These are phyloP conservation scores for Yamadazyma sp. DNA, from an alignment of 805 yeast species.

Conservation along the genomic window DNA sequence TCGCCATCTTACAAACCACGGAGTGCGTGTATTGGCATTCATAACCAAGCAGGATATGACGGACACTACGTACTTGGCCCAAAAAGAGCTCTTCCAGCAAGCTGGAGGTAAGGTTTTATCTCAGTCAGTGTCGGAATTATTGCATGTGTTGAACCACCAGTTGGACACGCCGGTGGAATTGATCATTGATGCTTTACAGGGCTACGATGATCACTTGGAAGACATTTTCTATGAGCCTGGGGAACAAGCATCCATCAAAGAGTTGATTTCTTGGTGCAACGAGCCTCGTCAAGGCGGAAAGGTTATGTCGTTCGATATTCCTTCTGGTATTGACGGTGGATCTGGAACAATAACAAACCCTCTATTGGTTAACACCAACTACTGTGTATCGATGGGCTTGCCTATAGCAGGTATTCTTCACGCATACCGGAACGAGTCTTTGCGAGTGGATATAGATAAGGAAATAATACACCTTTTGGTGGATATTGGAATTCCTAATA, in stretches of 20 bases:
- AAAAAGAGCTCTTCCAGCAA: conserved; percentile 54
- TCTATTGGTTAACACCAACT: conserved; percentile 43
- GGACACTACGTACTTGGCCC: conserved; percentile 47
- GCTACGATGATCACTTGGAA: conserved; percentile 67
- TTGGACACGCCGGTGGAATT: conserved; percentile 76
- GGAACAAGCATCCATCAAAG: conserved; percentile 40
- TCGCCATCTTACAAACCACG: conserved; percentile 73
- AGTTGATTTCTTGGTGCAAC: conserved; percentile 69
- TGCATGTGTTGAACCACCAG: conserved; percentile 40
- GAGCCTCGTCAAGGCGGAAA: conserved; percentile 36
- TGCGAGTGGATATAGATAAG: conserved; percentile 32
- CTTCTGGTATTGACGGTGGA: conserved; percentile 82
- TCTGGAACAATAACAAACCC: conserved; percentile 54
- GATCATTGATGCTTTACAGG: conserved; percentile 81
- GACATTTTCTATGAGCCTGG: conserved; percentile 47
- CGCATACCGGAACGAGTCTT: conserved; percentile 56
- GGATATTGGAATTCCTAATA: conserved; percentile 70
- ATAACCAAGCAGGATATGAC: conserved; percentile 34
- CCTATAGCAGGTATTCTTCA: conserved; percentile 65
- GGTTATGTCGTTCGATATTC: conserved; percentile 70
- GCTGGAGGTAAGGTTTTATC: conserved; percentile 64
- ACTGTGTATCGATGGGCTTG: conserved; percentile 69
- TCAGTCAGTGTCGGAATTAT: conserved; percentile 34
- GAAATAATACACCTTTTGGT: conserved; percentile 59
- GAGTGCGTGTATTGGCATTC: conserved; percentile 63